Evolutionary conservation across 108 stramenopile species (phyloP).

Genomic region (Nitzschia sp.): DNA sequence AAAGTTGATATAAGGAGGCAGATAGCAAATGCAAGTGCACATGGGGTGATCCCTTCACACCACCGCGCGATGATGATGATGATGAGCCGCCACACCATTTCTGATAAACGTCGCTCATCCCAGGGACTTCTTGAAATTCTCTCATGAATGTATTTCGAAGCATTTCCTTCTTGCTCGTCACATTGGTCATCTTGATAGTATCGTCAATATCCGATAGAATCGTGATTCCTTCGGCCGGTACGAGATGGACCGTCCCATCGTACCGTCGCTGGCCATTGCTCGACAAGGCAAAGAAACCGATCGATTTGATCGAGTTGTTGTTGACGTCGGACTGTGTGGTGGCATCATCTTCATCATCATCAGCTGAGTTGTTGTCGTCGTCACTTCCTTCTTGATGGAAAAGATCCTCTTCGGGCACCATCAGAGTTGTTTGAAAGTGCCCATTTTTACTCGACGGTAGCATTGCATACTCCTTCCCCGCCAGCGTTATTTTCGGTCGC

Average conservation of each 20-base stretch:
- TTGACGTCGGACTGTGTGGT: background rate
- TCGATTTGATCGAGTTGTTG: background rate
- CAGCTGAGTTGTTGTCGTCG: no score
- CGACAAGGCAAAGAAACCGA: background rate
- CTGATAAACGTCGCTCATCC: conserved; percentile 41
- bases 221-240: conserved; percentile 29
- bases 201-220: conserved; percentile 55
- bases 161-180: conserved; percentile 38
- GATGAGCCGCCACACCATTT: conserved; percentile 22
- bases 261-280: conserved; percentile 9
- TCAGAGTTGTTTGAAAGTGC: conserved; percentile 23
- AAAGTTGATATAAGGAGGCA: conserved; percentile 44
- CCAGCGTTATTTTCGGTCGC: conserved; percentile 16
- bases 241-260: conserved; percentile 22
- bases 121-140: conserved; percentile 42
- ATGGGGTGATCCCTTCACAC: background rate
- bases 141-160: conserved; percentile 41
- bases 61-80: background rate
- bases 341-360: background rate
- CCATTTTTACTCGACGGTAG: conserved; percentile 38
- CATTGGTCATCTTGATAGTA: conserved; percentile 47
- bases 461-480: conserved; percentile 8
- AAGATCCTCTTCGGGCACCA: background rate
- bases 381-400: background rate
- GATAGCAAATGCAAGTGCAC: conserved; percentile 36